Evolutionary conservation across 257 asterid species (phyloP), one percentile per base, ranked within the genome.

Genomic region (Scutellaria minor): DNA sequence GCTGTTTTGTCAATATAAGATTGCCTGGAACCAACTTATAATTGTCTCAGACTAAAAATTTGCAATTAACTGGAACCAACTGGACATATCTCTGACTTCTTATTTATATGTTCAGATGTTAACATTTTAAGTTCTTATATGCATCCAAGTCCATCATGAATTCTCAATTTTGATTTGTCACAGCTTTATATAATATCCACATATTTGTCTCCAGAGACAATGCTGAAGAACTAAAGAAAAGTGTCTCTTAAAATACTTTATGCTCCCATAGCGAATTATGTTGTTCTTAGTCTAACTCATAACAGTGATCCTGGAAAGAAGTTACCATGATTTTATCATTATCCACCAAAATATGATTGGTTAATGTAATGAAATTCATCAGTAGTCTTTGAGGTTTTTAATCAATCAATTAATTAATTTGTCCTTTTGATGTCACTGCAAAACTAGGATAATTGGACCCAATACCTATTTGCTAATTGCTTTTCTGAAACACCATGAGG

Each of bases 171-270:
- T 27, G 10, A 62, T 10, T 44, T 47, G 10, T 7, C 15, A 37
- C 47, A 24, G 50, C 52, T 60, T 53, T 39, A 15, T 35, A 15
- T 20, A 12, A 50, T 72, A 61, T 57, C 71, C 57, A 51, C 63
- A 57, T 31, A 58, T 67, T 42, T 39, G 37, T 67, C 37, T 54
- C 52, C 37, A n/a, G 24, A 18, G 70, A 39, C 42, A 52, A 60
- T 64, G 70, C 22, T n/a, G 66, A 77, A 72, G 64, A 76, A 59
- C 47, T 46, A 52, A 56, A 11, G 48, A 64, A n/a, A 51, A 45
- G 14, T 46, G 9, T 70, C 42, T 45, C 27, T 51, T 52, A 7
- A 56, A 14, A 53, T 52, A 37, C 42, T 56, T 54, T 2, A 31
- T 63, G 51, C 58, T 11, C 50, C 40, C 20, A 44, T 20, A 22